These are phyloP conservation scores for Perilla frutescens DNA, from an alignment of 257 asterid species.

Conservation along the genomic window DNA sequence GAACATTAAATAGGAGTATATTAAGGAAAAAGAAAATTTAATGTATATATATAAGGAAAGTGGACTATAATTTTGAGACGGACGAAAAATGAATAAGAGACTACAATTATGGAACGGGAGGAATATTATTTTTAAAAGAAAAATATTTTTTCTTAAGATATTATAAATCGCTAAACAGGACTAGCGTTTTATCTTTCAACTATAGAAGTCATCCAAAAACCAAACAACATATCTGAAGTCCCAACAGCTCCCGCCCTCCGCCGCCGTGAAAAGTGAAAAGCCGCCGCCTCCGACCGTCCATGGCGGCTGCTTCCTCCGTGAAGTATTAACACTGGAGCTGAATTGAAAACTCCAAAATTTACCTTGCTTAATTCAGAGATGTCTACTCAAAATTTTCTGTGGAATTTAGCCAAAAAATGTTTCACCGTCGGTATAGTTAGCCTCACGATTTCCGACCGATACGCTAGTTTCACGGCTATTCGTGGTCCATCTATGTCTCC, in stretches of 20 bases:
- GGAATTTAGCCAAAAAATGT: slow-evolving; percentile 55
- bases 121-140: too few species aligned
- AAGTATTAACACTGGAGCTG: not conserved
- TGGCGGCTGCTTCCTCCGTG: slow-evolving; percentile 26
- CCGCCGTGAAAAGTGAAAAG: slow-evolving; percentile 5
- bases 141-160: too few species aligned
- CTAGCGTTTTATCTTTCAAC: too few species aligned
- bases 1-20: too few species aligned
- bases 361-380: slow-evolving; percentile 33
- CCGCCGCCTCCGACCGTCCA: slow-evolving; percentile 24
- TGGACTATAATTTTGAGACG: too few species aligned
- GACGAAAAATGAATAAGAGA: too few species aligned
- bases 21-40: too few species aligned
- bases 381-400: slow-evolving; percentile 49
- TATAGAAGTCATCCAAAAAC: too few species aligned
- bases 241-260: not conserved
- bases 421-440: slow-evolving; percentile 69
- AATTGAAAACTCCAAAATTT: not conserved
- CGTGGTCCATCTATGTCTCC: slow-evolving; percentile 92
- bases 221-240: too few species aligned
- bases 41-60: too few species aligned
- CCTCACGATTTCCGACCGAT: slow-evolving; percentile 78
- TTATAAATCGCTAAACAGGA: too few species aligned
- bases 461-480: slow-evolving; percentile 67
- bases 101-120: too few species aligned